These are phyloP conservation scores for Microbotryum scabiosae DNA, from an alignment of 1,284 basidiomycete species.

Conservation along the genomic window DNA sequence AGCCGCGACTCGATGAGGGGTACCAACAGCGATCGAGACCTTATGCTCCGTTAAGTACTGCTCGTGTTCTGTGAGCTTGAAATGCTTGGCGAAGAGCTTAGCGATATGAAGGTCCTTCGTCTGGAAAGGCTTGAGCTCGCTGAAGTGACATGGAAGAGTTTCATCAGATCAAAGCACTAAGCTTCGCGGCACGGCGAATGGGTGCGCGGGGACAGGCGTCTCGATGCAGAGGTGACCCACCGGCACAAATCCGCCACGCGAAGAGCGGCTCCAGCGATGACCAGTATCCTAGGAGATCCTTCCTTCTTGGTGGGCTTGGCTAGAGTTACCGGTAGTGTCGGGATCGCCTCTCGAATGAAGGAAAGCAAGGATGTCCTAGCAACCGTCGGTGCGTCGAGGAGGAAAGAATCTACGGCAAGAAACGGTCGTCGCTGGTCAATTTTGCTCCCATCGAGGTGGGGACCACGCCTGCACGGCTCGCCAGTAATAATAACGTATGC, in stretches of 20 bases:
- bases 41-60: constrained; percentile 63
- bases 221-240: constrained; percentile 3
- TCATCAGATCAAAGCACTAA: no score
- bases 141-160: constrained; percentile 41
- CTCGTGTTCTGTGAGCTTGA: constrained; percentile 71
- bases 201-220: background rate
- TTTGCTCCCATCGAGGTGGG: no score
- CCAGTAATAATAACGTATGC: no score
- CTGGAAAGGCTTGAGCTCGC: constrained; percentile 47
- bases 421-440: no score
- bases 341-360: constrained; percentile 64
- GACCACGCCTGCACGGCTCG: no score
- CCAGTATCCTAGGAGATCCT: constrained; percentile 68
- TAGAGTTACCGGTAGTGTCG: constrained; percentile 58
- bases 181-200: constrained; percentile 27
- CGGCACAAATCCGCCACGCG: constrained; percentile 68
- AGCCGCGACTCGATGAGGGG: constrained; percentile 70
- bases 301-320: constrained; percentile 60
- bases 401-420: constrained; percentile 54
- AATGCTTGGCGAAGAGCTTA: constrained; percentile 71
- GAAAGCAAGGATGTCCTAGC: constrained; percentile 54
- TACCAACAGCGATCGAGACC: constrained; percentile 68
- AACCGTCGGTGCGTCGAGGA: constrained; percentile 65
- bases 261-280: constrained; percentile 65
- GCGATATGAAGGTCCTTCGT: constrained; percentile 69